phyloP scores from a whole-genome alignment of 2,329 filamentous ascomycete genomes.

The Fusarium globosum region DNA sequence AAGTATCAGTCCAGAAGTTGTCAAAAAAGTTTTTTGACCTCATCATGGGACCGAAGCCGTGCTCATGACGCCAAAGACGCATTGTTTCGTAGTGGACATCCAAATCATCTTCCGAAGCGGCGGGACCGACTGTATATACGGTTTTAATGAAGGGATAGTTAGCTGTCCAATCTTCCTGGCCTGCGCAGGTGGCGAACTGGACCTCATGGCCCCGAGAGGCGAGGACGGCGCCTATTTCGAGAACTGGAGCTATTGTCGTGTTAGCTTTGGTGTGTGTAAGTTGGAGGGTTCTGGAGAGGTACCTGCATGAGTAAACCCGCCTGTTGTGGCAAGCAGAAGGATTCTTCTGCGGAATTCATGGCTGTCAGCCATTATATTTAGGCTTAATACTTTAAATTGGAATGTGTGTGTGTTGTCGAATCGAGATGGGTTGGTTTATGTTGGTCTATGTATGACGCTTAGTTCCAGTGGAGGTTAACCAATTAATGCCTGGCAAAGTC shows the following conservation, averaged over 20 bases:
- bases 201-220: constrained; percentile 50
- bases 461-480: neutral
- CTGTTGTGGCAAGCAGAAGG: constrained; percentile 50
- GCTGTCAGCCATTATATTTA: constrained; percentile 27
- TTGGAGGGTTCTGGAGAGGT: neutral
- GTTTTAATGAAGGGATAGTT: constrained; percentile 47
- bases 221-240: constrained; percentile 51
- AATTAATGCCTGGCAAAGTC: neutral
- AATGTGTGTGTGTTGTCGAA: constrained; percentile 4
- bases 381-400: constrained; percentile 17
- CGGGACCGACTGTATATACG: constrained; percentile 48
- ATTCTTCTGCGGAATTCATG: constrained; percentile 35
- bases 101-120: constrained; percentile 43
- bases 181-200: constrained; percentile 53
- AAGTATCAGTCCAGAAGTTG: constrained; percentile 50
- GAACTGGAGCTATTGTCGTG: constrained; percentile 45
- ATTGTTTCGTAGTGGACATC: constrained; percentile 51
- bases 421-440: constrained; percentile 12
- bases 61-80: constrained; percentile 48
- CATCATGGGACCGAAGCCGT: constrained; percentile 48
- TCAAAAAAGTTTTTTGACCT: constrained; percentile 53
- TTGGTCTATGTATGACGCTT: constrained; percentile 25
- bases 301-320: constrained; percentile 53
- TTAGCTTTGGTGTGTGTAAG: constrained; percentile 3
- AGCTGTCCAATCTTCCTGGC: constrained; percentile 51